Percentiles rank a stretch among this genome's conserved stretches.
phyloP scores from a whole-genome alignment of 23 red algal genomes.

The Gracilaria vermiculophylla region DNA sequence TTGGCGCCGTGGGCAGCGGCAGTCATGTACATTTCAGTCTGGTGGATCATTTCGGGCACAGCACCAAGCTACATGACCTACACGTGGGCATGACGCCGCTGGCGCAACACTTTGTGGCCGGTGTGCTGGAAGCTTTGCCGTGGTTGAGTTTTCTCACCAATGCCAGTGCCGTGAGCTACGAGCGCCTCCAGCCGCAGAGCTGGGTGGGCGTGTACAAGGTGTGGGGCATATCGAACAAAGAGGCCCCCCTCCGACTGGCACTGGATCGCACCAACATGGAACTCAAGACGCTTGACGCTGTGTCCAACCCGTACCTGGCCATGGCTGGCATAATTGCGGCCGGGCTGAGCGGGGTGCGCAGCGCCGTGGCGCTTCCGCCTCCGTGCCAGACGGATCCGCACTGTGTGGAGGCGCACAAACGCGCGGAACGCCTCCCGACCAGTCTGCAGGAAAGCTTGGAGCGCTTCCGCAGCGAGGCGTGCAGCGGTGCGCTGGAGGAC shows the following conservation, averaged over 20 bases:
- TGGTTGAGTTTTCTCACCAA: slow-evolving; percentile 37
- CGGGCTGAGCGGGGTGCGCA: slow-evolving; percentile 24
- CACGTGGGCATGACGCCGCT: slow-evolving; percentile 12
- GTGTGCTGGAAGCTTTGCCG: slow-evolving; percentile 35
- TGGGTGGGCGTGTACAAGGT: slow-evolving; percentile 66
- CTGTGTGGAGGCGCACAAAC: not conserved
- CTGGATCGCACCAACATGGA: slow-evolving; percentile 46
- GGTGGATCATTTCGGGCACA: slow-evolving; percentile 22
- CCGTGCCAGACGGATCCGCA: slow-evolving; percentile 45
- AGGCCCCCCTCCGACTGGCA: slow-evolving; percentile 26
- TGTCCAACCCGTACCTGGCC: slow-evolving; percentile 36
- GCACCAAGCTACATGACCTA: not conserved
- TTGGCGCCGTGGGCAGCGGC: slow-evolving; percentile 9
- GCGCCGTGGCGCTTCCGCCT: not conserved
- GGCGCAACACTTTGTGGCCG: slow-evolving; percentile 53
- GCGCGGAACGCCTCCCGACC: not conserved
- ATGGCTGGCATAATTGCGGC: slow-evolving; percentile 32
- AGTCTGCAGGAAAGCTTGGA: slow-evolving; percentile 33
- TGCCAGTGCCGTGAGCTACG: slow-evolving; percentile 28
- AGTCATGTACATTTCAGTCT: slow-evolving; percentile 59
- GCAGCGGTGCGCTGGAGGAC: not conserved
- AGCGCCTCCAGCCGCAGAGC: slow-evolving; percentile 4
- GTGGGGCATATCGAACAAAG: slow-evolving; percentile 54
- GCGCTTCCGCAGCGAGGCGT: not conserved
- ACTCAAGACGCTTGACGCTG: slow-evolving; percentile 22